Conservation (phyloP, 768 basidiomycete species). For the Tylopilus vinaceipallidus region DNA sequence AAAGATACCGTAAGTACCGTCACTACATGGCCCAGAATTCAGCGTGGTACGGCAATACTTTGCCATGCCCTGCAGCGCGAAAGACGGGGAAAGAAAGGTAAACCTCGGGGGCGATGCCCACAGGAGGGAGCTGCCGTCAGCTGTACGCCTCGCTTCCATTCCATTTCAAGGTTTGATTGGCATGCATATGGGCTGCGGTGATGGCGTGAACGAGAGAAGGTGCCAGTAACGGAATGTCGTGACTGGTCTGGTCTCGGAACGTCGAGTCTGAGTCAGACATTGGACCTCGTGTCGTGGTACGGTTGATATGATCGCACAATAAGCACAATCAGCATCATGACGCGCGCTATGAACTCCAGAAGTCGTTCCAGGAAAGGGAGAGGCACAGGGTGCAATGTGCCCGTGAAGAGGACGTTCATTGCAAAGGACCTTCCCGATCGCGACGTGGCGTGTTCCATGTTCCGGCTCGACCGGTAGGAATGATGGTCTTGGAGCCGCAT, state of each 20-base stretch:
- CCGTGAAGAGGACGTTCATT: too few species aligned
- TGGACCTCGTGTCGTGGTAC: constrained; percentile 13
- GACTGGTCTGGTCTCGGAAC: constrained; percentile 7
- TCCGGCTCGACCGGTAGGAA: not conserved
- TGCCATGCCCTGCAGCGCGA: not conserved
- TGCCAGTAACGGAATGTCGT: constrained; percentile 1
- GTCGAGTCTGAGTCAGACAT: not conserved
- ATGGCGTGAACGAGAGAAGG: constrained; percentile 13
- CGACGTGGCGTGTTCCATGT: not conserved
- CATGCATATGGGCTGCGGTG: constrained; percentile 19
- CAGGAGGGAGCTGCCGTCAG: constrained; percentile 8
- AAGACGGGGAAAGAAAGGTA: not conserved
- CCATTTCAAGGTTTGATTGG: constrained; percentile 25
- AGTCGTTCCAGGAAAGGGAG: not conserved
- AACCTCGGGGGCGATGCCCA: constrained; percentile 1
- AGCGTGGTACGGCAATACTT: not conserved
- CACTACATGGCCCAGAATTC: not conserved
- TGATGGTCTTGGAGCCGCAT: not conserved
- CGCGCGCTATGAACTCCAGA: too few species aligned
- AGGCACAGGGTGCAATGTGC: not conserved
- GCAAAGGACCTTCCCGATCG: constrained; percentile 1
- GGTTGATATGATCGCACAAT: too few species aligned
- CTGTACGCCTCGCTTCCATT: constrained; percentile 20
- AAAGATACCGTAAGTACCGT: not conserved
- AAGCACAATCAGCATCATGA: too few species aligned